phyloP scores from a whole-genome alignment of 345 rosid genomes.

The Brassica carinata region DNA sequence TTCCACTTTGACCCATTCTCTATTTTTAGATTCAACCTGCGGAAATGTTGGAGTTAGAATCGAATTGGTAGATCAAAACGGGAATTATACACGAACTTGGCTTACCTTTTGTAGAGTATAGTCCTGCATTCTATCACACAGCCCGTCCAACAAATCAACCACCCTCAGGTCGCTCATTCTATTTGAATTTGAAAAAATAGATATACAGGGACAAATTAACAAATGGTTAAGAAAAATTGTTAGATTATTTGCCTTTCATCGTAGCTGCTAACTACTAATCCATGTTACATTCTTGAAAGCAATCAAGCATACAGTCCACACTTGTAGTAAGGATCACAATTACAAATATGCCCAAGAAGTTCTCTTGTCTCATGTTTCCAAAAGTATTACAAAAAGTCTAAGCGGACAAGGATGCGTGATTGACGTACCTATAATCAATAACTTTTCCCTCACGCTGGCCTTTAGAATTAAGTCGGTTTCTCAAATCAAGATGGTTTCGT shows the following conservation, averaged over 20 bases:
- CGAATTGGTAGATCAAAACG: background rate
- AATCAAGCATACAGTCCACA: background rate
- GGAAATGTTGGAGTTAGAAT: conserved; percentile 28
- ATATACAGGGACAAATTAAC: background rate
- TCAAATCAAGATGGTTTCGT: conserved; percentile 92
- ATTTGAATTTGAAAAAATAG: conserved; percentile 22
- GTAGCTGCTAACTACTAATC: conserved; percentile 7
- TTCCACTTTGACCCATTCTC: conserved; percentile 68
- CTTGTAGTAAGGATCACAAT: background rate
- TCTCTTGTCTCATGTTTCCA: background rate
- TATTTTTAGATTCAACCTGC: conserved; percentile 60
- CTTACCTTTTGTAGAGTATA: conserved; percentile 84
- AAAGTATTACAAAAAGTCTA: background rate
- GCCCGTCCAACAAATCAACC: conserved; percentile 88
- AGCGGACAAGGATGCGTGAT: background rate
- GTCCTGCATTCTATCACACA: conserved; percentile 92
- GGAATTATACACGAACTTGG: conserved; percentile 6
- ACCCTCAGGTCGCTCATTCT: conserved; percentile 93
- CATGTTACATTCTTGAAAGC: background rate
- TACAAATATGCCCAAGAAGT: background rate
- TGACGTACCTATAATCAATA: conserved; percentile 76
- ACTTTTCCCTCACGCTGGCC: conserved; percentile 94
- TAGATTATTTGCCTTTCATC: background rate
- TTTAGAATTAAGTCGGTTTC: conserved; percentile 82
- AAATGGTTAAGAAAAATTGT: background rate